These are phyloP conservation scores for Talaromyces pinophilus DNA, from an alignment of 2,329 filamentous ascomycete species.

Conservation along the genomic window DNA sequence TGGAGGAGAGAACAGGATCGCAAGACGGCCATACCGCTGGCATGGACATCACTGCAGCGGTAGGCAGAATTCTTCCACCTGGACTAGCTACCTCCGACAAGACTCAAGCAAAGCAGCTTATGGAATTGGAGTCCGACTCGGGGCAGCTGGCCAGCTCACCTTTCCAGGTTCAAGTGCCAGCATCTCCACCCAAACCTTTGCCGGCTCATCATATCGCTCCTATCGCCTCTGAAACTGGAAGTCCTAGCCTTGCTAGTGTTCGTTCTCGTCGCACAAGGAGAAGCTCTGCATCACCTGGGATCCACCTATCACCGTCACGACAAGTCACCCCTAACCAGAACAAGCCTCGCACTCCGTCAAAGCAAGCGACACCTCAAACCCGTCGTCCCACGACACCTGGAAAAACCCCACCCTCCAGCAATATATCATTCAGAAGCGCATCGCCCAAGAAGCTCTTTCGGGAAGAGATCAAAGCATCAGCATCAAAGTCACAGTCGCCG, in stretches of 20 bases:
- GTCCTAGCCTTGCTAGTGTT: conserved; percentile 58
- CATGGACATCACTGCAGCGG: conserved; percentile 68
- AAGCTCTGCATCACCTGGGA: conserved; percentile 51
- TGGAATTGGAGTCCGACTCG: conserved; percentile 61
- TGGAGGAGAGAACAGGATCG: conserved; percentile 41
- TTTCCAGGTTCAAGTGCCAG: conserved; percentile 42
- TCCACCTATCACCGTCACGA: conserved; percentile 43
- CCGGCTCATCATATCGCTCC: conserved; percentile 39
- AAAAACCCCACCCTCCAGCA: conserved; percentile 54
- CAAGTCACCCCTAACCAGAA: conserved; percentile 47
- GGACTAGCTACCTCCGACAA: conserved; percentile 45
- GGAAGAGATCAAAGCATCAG: conserved; percentile 43
- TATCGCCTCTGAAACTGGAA: conserved; percentile 53
- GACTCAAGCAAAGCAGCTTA: conserved; percentile 56
- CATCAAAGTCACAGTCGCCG: conserved; percentile 40
- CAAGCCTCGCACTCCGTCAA: conserved; percentile 41
- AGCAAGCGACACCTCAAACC: conserved; percentile 49
- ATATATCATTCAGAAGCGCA: conserved; percentile 47
- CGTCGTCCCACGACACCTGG: conserved; percentile 51
- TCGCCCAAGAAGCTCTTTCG: conserved; percentile 54
- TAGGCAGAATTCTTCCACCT: conserved; percentile 62
- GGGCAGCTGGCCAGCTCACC: conserved; percentile 50
- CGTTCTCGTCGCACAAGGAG: conserved; percentile 49
- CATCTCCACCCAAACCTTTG: conserved; percentile 35
- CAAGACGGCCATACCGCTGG: conserved; percentile 54